phyloP scores from a whole-genome alignment of 2,329 filamentous ascomycete genomes.

The Leptographium galeiforme region DNA sequence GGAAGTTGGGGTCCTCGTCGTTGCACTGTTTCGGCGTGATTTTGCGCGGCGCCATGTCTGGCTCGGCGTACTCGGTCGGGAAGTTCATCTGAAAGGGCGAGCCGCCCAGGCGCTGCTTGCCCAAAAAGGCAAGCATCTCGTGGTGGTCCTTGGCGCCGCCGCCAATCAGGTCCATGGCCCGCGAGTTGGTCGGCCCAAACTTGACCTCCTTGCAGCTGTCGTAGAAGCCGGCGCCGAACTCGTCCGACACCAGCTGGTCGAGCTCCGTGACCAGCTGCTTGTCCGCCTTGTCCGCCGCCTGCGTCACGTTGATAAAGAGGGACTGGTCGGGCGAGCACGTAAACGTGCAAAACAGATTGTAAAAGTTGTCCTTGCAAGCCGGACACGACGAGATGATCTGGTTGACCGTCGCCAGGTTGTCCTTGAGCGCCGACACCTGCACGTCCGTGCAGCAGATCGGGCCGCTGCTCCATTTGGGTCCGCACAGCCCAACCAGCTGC shows the following conservation, averaged over 20 bases:
- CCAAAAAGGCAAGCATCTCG: constrained; percentile 79
- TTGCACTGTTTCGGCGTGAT: constrained; percentile 79
- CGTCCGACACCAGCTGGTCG: constrained; percentile 73
- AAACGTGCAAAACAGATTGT: constrained; percentile 95
- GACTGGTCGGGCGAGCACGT: constrained; percentile 97
- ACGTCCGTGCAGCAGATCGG: constrained; percentile 74
- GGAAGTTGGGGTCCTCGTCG: constrained; percentile 70
- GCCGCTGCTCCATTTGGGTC: constrained; percentile 69
- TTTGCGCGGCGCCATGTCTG: constrained; percentile 57
- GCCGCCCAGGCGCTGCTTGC: constrained; percentile 79
- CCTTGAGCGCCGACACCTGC: constrained; percentile 69
- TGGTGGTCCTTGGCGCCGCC: constrained; percentile 86
- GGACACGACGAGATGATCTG: constrained; percentile 86
- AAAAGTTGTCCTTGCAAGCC: constrained; percentile 97
- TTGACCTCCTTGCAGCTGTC: constrained; percentile 99
- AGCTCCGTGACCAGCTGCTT: constrained; percentile 68
- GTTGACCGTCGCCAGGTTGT: constrained; percentile 75
- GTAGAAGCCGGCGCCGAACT: constrained; percentile 81
- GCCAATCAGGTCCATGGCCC: constrained; percentile 91
- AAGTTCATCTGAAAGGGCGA: constrained; percentile 99
- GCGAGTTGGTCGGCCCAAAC: constrained; percentile 85
- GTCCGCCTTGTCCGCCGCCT: constrained; percentile 47
- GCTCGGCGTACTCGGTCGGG: constrained; percentile 46
- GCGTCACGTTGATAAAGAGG: constrained; percentile 84
- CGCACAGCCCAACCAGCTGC: constrained; percentile 75